phyloP scores from a whole-genome alignment of 1,139 yeast genomes.

The Zygoascus hellenicus region DNA sequence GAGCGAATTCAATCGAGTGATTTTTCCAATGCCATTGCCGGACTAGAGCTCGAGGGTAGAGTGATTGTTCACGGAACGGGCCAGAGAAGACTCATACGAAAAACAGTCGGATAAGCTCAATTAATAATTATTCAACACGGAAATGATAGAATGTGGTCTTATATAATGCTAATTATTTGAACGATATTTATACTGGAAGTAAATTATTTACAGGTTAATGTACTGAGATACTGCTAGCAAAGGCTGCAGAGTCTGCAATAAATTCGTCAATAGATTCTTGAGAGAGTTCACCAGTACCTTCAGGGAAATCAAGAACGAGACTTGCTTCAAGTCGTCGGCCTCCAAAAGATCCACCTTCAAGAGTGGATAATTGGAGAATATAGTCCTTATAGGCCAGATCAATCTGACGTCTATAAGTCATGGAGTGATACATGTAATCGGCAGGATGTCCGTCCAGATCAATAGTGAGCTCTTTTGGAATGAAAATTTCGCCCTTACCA shows the following conservation, averaged over 20 bases:
- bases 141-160: background rate
- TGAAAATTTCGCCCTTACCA: conserved; percentile 35
- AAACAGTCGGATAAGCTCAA: conserved; percentile 25
- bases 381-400: conserved; percentile 38
- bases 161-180: background rate
- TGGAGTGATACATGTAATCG: conserved; percentile 41
- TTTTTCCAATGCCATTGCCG: conserved; percentile 58
- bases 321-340: conserved; percentile 48
- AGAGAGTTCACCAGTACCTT: conserved; percentile 12
- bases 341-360: conserved; percentile 54
- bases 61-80: conserved; percentile 70
- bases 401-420: conserved; percentile 42
- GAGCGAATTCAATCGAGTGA: conserved; percentile 66
- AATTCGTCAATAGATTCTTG: conserved; percentile 17
- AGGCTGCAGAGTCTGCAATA: conserved; percentile 18
- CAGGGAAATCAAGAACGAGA: conserved; percentile 38
- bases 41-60: conserved; percentile 72
- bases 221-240: conserved; percentile 6
- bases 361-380: conserved; percentile 42
- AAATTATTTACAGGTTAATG: background rate
- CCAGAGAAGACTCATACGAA: conserved; percentile 59
- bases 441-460: conserved; percentile 36
- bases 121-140: background rate
- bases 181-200: background rate
- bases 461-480: conserved; percentile 40